Percentiles rank a stretch among this genome's conserved stretches.
Evolutionary conservation across 192 early-diverging fungal genomes (phyloP).

Genomic region (Oehlia diaphana): DNA sequence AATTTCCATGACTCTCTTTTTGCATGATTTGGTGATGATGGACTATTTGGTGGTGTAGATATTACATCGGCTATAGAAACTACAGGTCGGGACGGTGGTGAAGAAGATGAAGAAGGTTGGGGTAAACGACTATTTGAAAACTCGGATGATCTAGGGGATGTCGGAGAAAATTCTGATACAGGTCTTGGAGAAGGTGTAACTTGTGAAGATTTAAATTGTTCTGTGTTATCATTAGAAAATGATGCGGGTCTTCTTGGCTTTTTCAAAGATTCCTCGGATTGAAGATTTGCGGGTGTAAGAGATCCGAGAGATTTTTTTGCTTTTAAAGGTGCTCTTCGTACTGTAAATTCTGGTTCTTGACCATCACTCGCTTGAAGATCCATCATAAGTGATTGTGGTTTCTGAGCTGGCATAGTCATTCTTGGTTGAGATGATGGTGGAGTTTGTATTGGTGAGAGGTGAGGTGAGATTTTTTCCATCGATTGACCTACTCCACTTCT

Average conservation of each 20-base stretch:
- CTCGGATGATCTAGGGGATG: background rate
- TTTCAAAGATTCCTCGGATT: background rate
- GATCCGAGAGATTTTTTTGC: constrained; percentile 23
- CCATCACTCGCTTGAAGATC: constrained; percentile 3
- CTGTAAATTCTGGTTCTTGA: constrained; percentile 1
- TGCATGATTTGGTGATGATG: background rate
- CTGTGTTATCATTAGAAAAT: constrained; percentile 2
- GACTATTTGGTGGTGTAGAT: constrained; percentile 1
- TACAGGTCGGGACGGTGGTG: background rate
- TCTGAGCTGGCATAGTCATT: constrained; percentile 6
- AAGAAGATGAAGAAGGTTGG: background rate
- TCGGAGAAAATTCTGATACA: background rate
- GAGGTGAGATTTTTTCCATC: constrained; percentile 4
- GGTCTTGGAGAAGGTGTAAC: background rate
- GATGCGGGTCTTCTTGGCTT: constrained; percentile 9
- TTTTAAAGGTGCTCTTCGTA: constrained; percentile 12
- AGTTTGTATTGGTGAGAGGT: background rate
- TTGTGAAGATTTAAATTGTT: background rate
- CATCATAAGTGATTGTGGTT: constrained; percentile 3
- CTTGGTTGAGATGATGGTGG: background rate
- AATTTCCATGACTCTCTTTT: constrained; percentile 24
- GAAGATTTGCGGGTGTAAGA: background rate
- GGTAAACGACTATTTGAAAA: background rate
- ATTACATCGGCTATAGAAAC: background rate
- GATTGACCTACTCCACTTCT: constrained; percentile 5